Percentiles rank a stretch among this genome's conserved stretches.
phyloP scores from a whole-genome alignment of 2,329 filamentous ascomycete genomes.

The Escovopsis sp. region DNA sequence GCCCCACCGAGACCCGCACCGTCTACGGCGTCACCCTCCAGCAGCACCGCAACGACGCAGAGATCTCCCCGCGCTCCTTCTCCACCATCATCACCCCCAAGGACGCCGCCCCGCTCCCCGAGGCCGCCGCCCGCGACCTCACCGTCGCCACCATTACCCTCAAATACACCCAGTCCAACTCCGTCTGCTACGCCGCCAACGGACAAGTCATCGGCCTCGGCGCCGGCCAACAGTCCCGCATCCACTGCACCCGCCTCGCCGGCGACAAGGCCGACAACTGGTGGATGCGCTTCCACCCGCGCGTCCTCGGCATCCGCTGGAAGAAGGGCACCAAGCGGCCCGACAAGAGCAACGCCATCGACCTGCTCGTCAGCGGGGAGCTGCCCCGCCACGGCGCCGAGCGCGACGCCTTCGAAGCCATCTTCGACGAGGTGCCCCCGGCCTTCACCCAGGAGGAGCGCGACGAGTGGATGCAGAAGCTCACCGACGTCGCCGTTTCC shows the following conservation, averaged over 20 bases:
- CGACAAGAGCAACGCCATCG: constrained; percentile 97
- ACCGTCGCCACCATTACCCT: constrained; percentile 92
- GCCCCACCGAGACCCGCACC: constrained; percentile 67
- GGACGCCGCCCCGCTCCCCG: constrained; percentile 54
- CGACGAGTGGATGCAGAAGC: constrained; percentile 68
- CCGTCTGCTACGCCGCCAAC: constrained; percentile 89
- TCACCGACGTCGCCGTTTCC: constrained; percentile 70
- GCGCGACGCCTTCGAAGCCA: constrained; percentile 69
- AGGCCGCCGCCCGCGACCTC: constrained; percentile 72
- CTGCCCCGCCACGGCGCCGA: constrained; percentile 73
- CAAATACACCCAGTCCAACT: constrained; percentile 99
- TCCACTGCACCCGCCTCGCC: constrained; percentile 93
- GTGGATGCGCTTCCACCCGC: constrained; percentile 97
- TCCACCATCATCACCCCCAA: constrained; percentile 75
- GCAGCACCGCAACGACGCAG: constrained; percentile 85
- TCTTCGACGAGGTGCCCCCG: constrained; percentile 78
- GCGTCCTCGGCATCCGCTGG: constrained; percentile 79
- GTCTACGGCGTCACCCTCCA: constrained; percentile 80
- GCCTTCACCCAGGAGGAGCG: constrained; percentile 76
- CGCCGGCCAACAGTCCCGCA: constrained; percentile 91
- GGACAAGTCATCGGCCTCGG: constrained; percentile 90
- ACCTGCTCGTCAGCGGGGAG: constrained; percentile 82
- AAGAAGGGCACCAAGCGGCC: constrained; percentile 94
- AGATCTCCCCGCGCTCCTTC: constrained; percentile 77
- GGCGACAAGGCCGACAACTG: constrained; percentile 98